Percentiles rank a stretch among this genome's conserved stretches.
Evolutionary conservation across 192 early-diverging fungal species (phyloP).

Genomic region (Backusella mclennaniae): DNA sequence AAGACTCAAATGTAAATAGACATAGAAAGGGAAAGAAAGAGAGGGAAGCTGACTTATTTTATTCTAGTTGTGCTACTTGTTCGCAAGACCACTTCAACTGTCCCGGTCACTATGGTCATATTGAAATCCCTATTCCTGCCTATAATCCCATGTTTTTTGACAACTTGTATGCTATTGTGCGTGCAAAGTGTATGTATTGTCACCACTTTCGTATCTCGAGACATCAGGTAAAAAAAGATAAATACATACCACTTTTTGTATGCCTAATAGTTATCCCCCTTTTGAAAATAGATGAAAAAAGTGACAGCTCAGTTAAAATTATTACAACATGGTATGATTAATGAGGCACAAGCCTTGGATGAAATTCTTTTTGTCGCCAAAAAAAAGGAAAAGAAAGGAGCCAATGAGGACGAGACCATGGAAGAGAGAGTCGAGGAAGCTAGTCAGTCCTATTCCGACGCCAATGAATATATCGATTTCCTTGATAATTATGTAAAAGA

Average conservation of each 20-base stretch:
- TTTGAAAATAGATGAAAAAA: constrained; percentile 45
- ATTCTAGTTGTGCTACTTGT: constrained; percentile 80
- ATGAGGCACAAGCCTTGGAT: constrained; percentile 84
- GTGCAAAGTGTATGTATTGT: constrained; percentile 88
- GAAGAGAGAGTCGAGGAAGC: constrained; percentile 54
- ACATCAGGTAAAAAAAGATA: constrained; percentile 44
- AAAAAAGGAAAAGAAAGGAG: constrained; percentile 29
- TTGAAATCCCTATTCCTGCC: constrained; percentile 84
- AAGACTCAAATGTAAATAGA: constrained; percentile 65
- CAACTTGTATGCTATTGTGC: constrained; percentile 85
- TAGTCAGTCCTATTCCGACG: constrained; percentile 39
- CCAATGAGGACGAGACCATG: constrained; percentile 33
- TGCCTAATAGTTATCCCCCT: background rate
- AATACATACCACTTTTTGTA: background rate
- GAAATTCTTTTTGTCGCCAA: constrained; percentile 45
- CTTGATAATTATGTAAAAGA: constrained; percentile 51
- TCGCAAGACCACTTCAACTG: constrained; percentile 76
- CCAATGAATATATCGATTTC: constrained; percentile 57
- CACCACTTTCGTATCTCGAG: constrained; percentile 71
- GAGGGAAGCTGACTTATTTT: background rate
- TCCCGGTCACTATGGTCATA: constrained; percentile 97
- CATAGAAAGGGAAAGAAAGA: background rate
- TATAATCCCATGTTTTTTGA: constrained; percentile 95
- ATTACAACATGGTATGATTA: constrained; percentile 82
- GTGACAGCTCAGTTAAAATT: constrained; percentile 79